Conservation (phyloP, 2,329 filamentous ascomycete genomes). For the Aureobasidium sp. region DNA sequence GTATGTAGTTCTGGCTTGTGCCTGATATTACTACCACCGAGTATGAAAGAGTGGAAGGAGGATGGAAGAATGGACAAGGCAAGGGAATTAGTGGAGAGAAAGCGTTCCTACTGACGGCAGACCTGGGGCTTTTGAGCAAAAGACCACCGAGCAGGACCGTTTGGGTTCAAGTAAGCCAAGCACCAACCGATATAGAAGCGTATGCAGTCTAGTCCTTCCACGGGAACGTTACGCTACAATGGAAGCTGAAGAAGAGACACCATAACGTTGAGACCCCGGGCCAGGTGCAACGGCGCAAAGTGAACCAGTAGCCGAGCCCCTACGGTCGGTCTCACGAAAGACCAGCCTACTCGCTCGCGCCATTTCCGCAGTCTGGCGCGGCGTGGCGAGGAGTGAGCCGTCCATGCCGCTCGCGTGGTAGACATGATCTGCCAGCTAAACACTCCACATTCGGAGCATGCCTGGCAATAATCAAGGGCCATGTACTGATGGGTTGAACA, state of each 20-base stretch:
- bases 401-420: conserved; percentile 2
- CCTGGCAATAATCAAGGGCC: neutral
- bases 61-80: neutral
- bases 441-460: neutral
- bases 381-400: neutral
- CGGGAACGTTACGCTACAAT: conserved; percentile 7
- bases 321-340: neutral
- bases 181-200: conserved; percentile 9
- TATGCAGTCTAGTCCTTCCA: conserved; percentile 9
- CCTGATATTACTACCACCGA: neutral
- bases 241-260: conserved; percentile 5
- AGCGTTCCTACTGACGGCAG: neutral
- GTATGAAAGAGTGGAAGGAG: neutral
- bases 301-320: conserved; percentile 10
- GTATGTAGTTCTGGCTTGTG: neutral
- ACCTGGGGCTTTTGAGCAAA: conserved; percentile 10
- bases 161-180: conserved; percentile 9
- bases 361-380: neutral
- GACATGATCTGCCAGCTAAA: neutral
- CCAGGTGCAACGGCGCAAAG: conserved; percentile 8
- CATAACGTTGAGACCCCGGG: conserved; percentile 9
- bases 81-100: conserved; percentile 2
- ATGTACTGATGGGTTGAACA: neutral
- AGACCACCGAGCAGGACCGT: conserved; percentile 1
- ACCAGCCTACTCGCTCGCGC: conserved; percentile 8